Evolutionary conservation across 768 basidiomycete species (phyloP).

Genomic region (Boletus vermiculosoides): DNA sequence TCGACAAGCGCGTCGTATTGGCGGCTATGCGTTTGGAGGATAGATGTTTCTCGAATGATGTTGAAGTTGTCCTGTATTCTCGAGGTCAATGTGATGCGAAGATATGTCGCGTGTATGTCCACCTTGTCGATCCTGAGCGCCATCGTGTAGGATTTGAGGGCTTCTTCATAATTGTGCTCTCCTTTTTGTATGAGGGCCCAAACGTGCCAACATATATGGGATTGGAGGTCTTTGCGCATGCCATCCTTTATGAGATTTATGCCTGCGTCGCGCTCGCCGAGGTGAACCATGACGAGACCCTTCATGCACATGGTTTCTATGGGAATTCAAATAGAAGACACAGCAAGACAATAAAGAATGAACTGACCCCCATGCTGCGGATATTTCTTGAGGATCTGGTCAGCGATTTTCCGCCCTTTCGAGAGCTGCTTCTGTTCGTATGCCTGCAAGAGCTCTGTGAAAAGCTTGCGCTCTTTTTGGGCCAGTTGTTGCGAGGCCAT

Average conservation of each 20-base stretch:
- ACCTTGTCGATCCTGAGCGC: slow-evolving; percentile 90
- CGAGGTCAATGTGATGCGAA: slow-evolving; percentile 1
- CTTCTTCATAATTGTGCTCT: slow-evolving; percentile 93
- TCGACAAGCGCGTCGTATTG: slow-evolving; percentile 76
- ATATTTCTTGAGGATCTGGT: slow-evolving; percentile 92
- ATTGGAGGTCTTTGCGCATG: slow-evolving; percentile 73
- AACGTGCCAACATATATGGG: slow-evolving; percentile 98
- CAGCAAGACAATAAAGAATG: neutral
- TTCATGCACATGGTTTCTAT: slow-evolving; percentile 96
- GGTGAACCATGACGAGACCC: slow-evolving; percentile 80
- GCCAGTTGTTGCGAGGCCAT: slow-evolving; percentile 47
- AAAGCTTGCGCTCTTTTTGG: slow-evolving; percentile 79
- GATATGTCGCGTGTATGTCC: slow-evolving; percentile 19
- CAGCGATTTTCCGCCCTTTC: slow-evolving; percentile 86
- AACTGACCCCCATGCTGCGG: slow-evolving; percentile 93
- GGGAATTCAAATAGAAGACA: slow-evolving; percentile 1
- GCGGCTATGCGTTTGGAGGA: slow-evolving; percentile 85
- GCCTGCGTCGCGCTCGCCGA: slow-evolving; percentile 79
- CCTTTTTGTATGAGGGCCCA: slow-evolving; percentile 93
- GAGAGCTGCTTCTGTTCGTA: slow-evolving; percentile 91
- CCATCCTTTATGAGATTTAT: slow-evolving; percentile 83
- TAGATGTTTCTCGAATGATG: slow-evolving; percentile 86
- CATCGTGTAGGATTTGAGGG: slow-evolving; percentile 88
- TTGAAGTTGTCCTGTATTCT: slow-evolving; percentile 82
- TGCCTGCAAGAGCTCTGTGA: slow-evolving; percentile 80